Conservation (phyloP, 1,284 basidiomycete genomes). For the Cutaneotrichosporon sp. region DNA sequence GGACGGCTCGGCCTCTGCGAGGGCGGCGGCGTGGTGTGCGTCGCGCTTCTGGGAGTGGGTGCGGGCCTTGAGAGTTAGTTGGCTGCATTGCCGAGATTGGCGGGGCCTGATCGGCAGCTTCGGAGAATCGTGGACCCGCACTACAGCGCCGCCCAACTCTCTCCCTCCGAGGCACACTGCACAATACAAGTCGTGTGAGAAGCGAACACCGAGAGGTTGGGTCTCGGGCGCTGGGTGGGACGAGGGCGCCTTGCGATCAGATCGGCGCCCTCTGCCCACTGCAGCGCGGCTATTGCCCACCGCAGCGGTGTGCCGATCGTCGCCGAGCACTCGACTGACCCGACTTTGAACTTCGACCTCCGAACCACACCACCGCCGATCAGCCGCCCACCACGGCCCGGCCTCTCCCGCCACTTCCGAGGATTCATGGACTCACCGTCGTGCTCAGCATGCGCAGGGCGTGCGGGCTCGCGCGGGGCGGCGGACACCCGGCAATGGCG, state of each 20-base stretch:
- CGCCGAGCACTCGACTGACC: too few species aligned
- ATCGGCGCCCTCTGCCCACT: too few species aligned
- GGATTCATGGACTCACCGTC: background rate
- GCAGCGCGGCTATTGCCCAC: too few species aligned
- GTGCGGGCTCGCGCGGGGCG: slow-evolving; percentile 1
- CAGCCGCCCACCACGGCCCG: background rate
- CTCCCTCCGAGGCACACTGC: too few species aligned
- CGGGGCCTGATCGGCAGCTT: background rate
- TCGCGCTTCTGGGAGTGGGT: background rate
- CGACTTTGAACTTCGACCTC: too few species aligned
- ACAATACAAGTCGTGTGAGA: background rate
- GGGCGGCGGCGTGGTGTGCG: background rate
- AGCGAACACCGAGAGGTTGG: too few species aligned
- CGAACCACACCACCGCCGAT: background rate
- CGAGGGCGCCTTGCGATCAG: too few species aligned
- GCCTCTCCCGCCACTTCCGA: background rate
- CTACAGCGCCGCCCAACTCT: too few species aligned
- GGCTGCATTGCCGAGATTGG: background rate
- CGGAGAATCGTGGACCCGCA: background rate
- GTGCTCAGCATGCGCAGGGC: background rate
- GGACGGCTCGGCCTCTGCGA: background rate
- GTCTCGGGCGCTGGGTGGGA: too few species aligned
- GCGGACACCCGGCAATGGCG: slow-evolving; percentile 5
- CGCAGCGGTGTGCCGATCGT: too few species aligned
- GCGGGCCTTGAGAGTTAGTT: background rate